phyloP scores from a whole-genome alignment of 1,139 yeast species.

The Blastobotrys persicus region DNA sequence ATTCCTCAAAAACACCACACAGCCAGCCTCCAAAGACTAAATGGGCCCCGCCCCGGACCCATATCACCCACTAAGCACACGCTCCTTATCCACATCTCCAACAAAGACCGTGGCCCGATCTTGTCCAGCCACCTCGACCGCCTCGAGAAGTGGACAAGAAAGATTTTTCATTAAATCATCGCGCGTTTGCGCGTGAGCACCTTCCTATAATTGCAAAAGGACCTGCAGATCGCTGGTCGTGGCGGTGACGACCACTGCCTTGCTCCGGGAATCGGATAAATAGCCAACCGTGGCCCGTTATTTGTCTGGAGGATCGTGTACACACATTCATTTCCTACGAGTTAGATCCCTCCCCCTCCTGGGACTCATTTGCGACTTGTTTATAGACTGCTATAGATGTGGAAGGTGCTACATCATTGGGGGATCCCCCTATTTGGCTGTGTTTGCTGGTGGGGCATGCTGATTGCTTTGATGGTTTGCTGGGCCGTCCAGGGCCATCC shows the following conservation, averaged over 20 bases:
- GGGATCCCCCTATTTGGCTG: conserved; percentile 56
- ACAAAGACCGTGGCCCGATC: no score
- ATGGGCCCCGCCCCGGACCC: no score
- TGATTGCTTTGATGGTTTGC: conserved; percentile 61
- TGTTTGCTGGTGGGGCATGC: conserved; percentile 74
- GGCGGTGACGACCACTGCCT: neutral
- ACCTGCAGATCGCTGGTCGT: neutral
- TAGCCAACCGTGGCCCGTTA: neutral
- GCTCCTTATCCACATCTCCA: no score
- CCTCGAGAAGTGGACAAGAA: no score
- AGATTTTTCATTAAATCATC: no score
- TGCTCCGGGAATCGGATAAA: neutral
- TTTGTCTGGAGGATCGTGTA: no score
- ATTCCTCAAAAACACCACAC: no score
- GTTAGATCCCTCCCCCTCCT: neutral
- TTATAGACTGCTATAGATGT: no score
- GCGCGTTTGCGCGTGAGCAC: neutral
- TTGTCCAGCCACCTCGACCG: no score
- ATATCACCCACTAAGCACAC: no score
- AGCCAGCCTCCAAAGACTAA: no score
- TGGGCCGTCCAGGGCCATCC: conserved; percentile 86
- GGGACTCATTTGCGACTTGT: no score
- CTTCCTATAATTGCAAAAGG: neutral
- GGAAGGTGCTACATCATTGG: conserved; percentile 33
- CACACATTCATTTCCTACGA: neutral